Percentiles rank a stretch among this genome's conserved stretches.
These are phyloP conservation scores for Gilbertella persicaria DNA, from an alignment of 371 early-diverging fungal genomes.

Conservation along the genomic window DNA sequence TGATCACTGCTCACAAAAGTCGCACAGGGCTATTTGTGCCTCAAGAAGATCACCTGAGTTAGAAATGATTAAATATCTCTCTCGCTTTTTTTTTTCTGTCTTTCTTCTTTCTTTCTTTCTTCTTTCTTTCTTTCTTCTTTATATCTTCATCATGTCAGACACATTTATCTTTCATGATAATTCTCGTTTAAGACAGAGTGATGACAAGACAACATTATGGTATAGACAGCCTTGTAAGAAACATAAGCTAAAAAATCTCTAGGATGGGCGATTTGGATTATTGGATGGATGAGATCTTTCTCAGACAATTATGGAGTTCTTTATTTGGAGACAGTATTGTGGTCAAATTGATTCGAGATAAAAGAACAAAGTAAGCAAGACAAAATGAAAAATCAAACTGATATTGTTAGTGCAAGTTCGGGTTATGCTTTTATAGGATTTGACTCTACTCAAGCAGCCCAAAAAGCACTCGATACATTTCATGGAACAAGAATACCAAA, in stretches of 20 bases:
- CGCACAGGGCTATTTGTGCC: background rate
- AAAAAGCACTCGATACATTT: conserved; percentile 62
- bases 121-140: conserved; percentile 1
- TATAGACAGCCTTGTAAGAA: background rate
- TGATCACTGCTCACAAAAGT: background rate
- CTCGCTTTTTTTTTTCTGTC: background rate
- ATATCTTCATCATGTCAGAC: conserved; percentile 4
- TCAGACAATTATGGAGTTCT: conserved; percentile 69
- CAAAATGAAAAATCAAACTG: background rate
- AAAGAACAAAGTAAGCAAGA: conserved; percentile 31
- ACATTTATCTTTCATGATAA: background rate
- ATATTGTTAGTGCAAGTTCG: conserved; percentile 47
- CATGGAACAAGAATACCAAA: conserved; percentile 85
- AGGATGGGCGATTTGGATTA: conserved; percentile 86
- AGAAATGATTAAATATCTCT: background rate
- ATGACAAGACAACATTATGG: conserved; percentile 9
- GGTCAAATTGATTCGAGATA: conserved; percentile 89
- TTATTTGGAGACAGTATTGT: conserved; percentile 66
- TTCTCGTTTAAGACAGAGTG: background rate
- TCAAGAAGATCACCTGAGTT: background rate
- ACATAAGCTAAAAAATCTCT: background rate
- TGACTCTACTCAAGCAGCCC: conserved; percentile 58
- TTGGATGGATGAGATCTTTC: conserved; percentile 84
- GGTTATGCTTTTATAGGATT: conserved; percentile 84
- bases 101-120: background rate